Conservation (phyloP, 345 rosid genomes). For the Pistacia vera region DNA sequence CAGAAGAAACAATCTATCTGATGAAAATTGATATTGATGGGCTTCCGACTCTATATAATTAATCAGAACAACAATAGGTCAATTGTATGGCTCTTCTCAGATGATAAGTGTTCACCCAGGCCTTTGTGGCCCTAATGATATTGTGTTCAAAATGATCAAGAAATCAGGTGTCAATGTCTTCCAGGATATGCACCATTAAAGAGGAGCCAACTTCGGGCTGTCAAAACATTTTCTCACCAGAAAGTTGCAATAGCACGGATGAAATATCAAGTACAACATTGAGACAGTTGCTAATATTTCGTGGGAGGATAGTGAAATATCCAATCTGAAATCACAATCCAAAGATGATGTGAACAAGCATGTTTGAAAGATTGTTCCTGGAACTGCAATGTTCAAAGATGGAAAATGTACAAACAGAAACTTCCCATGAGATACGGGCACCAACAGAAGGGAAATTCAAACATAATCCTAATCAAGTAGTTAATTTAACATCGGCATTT, state of each 20-base stretch:
- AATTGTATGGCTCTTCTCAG: background rate
- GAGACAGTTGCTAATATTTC: background rate
- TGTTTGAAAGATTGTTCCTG: background rate
- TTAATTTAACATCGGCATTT: background rate
- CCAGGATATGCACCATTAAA: constrained; percentile 13
- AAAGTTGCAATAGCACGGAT: background rate
- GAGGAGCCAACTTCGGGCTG: constrained; percentile 9
- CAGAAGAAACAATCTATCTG: background rate
- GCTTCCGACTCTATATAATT: constrained; percentile 17
- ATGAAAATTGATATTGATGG: constrained; percentile 23
- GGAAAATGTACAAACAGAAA: background rate
- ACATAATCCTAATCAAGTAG: background rate
- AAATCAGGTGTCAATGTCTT: constrained; percentile 13
- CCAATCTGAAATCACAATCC: background rate
- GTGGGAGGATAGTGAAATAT: background rate
- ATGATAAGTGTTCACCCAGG: background rate
- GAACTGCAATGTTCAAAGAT: background rate
- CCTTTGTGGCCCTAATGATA: background rate
- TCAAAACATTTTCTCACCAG: constrained; percentile 6
- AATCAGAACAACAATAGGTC: constrained; percentile 2
- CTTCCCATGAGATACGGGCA: background rate
- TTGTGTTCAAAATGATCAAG: background rate
- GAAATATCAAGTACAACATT: background rate
- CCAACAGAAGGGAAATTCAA: background rate
- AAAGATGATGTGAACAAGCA: background rate